These are phyloP conservation scores for Pseudocercospora vitis DNA, from an alignment of 2,329 filamentous ascomycete species.

Conservation along the genomic window DNA sequence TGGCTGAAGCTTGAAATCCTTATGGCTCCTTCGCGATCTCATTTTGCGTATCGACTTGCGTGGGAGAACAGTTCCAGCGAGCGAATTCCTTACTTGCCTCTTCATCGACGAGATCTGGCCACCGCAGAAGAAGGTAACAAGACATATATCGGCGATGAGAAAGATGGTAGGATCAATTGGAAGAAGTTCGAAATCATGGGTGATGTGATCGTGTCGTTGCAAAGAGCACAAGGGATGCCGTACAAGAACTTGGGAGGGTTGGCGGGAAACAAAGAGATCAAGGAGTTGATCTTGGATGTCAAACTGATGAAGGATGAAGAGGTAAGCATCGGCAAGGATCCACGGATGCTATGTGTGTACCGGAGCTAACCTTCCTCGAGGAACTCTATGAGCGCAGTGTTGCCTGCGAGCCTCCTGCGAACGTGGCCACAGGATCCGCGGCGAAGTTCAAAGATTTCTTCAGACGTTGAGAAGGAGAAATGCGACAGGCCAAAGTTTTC, in stretches of 20 bases:
- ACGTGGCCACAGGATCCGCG: conserved; percentile 29
- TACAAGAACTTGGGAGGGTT: conserved; percentile 63
- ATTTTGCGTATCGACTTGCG: conserved; percentile 92
- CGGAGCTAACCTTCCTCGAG: conserved; percentile 39
- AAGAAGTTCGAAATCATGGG: conserved; percentile 96
- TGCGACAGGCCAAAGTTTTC: too few relatives aligned
- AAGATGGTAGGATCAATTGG: conserved; percentile 75
- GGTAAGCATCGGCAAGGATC: conserved; percentile 53
- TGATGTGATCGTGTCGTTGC: conserved; percentile 84
- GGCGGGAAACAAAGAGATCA: conserved; percentile 65
- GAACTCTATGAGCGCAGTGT: conserved; percentile 61
- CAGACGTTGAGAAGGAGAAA: conserved; percentile 41
- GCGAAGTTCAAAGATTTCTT: conserved; percentile 48
- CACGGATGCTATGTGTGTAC: background rate
- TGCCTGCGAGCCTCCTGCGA: conserved; percentile 50
- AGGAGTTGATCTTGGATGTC: conserved; percentile 76
- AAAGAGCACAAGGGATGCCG: conserved; percentile 83
- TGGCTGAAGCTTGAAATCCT: conserved; percentile 86
- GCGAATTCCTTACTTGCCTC: conserved; percentile 87
- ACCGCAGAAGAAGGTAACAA: conserved; percentile 89
- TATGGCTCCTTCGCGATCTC: conserved; percentile 89
- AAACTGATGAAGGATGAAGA: conserved; percentile 83
- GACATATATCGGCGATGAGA: conserved; percentile 70
- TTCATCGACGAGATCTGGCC: conserved; percentile 85
- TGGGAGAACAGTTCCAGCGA: conserved; percentile 94